These are phyloP conservation scores for Aquanectria penicillioides DNA, from an alignment of 2,329 filamentous ascomycete genomes.

Conservation along the genomic window DNA sequence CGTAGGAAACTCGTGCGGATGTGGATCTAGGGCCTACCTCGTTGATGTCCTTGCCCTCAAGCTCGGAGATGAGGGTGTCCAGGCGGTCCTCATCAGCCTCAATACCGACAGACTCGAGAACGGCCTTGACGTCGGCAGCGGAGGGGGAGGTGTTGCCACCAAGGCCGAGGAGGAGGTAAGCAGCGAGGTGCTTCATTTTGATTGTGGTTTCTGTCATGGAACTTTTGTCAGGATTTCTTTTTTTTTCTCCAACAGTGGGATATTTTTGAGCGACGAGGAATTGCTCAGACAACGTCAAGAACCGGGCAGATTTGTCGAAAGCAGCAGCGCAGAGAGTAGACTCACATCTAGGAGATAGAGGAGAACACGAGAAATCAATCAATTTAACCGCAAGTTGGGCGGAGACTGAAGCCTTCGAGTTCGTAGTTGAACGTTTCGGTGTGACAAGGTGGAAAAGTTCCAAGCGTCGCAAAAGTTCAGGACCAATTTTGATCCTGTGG, in stretches of 20 bases:
- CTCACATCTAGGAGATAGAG: conserved; percentile 48
- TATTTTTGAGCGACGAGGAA: not conserved
- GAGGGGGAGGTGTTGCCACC: conserved; percentile 92
- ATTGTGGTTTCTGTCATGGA: conserved; percentile 49
- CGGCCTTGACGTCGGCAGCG: conserved; percentile 84
- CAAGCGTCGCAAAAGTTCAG: conserved; percentile 34
- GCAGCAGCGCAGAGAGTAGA: conserved; percentile 25
- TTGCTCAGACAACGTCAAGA: conserved; percentile 6
- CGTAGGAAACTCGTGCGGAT: not conserved
- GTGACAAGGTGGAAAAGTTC: conserved; percentile 45
- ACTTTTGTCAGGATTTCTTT: conserved; percentile 29
- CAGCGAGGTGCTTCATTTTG: conserved; percentile 99
- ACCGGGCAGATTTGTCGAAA: not conserved
- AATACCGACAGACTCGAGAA: conserved; percentile 93
- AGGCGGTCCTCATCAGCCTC: conserved; percentile 92
- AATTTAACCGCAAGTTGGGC: conserved; percentile 98
- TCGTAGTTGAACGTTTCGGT: conserved; percentile 60
- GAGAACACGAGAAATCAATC: conserved; percentile 96
- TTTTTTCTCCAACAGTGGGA: no score
- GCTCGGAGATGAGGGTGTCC: conserved; percentile 86
- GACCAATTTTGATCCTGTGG: conserved; percentile 48
- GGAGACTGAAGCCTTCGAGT: conserved; percentile 99
- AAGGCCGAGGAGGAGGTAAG: conserved; percentile 96
- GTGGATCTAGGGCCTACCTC: conserved; percentile 70
- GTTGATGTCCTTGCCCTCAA: conserved; percentile 91